phyloP scores from a whole-genome alignment of 1,139 yeast genomes.

The Hansenula lynferdii region DNA sequence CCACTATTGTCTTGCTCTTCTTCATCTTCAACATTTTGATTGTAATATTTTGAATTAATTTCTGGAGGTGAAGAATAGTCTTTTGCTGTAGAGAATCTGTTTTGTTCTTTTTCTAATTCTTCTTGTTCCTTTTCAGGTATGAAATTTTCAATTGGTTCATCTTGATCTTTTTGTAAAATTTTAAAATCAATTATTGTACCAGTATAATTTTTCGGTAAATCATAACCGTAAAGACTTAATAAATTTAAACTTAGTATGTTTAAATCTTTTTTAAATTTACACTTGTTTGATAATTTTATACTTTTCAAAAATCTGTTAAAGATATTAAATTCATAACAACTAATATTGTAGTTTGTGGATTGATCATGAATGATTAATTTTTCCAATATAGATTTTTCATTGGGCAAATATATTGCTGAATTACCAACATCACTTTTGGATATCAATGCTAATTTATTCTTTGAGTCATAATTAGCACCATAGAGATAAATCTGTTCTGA shows the following conservation, averaged over 20 bases:
- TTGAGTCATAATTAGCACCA: conserved; percentile 30
- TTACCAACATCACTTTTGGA: conserved; percentile 68
- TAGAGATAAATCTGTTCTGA: conserved; percentile 57
- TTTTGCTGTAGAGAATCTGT: no score
- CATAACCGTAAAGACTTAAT: conserved; percentile 25
- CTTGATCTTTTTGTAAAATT: conserved; percentile 43
- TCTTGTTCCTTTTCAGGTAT: conserved; percentile 14
- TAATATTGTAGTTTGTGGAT: conserved; percentile 22
- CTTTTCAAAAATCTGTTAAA: conserved; percentile 52
- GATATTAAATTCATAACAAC: conserved; percentile 46
- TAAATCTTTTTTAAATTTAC: conserved; percentile 54
- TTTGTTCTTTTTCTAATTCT: background rate
- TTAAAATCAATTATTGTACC: conserved; percentile 63
- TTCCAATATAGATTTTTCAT: conserved; percentile 57
- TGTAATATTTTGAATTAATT: background rate
- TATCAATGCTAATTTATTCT: conserved; percentile 39
- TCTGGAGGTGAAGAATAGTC: no score
- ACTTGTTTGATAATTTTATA: conserved; percentile 51
- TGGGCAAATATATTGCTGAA: conserved; percentile 65
- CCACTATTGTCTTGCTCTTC: conserved; percentile 9
- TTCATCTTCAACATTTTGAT: background rate
- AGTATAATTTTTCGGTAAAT: conserved; percentile 35
- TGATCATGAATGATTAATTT: conserved; percentile 31
- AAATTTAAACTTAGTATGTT: conserved; percentile 34
- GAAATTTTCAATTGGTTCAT: conserved; percentile 21